These are phyloP conservation scores for Proliferodiscus dingleyae DNA, from an alignment of 2,329 filamentous ascomycete species.

Conservation along the genomic window DNA sequence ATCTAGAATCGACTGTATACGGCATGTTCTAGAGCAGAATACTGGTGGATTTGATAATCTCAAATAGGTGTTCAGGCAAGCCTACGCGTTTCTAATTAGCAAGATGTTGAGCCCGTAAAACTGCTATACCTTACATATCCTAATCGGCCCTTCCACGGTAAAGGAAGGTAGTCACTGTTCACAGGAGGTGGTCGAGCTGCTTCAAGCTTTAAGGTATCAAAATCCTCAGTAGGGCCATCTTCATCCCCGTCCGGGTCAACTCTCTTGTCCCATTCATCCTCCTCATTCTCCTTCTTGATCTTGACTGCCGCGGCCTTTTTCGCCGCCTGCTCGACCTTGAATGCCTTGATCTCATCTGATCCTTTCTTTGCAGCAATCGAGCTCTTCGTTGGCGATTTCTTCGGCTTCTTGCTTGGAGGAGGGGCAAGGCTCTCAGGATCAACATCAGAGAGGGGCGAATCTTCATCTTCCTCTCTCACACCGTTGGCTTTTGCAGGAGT, in stretches of 20 bases:
- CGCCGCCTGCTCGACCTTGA: slow-evolving; percentile 28
- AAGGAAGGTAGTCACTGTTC: slow-evolving; percentile 75
- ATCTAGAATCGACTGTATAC: slow-evolving; percentile 84
- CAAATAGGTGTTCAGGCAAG: slow-evolving; percentile 89
- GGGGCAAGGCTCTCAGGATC: slow-evolving; percentile 3
- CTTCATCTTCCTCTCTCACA: slow-evolving; percentile 16
- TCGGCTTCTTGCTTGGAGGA: slow-evolving; percentile 21
- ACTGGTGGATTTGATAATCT: slow-evolving; percentile 76
- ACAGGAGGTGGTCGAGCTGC: slow-evolving; percentile 58
- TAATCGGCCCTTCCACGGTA: slow-evolving; percentile 85
- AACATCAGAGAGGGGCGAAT: slow-evolving; percentile 20
- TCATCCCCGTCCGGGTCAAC: slow-evolving; percentile 28
- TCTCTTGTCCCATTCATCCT: slow-evolving; percentile 26
- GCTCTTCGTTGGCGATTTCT: slow-evolving; percentile 28
- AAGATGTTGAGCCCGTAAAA: neutral
- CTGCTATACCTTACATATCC: slow-evolving; percentile 64
- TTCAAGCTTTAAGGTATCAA: slow-evolving; percentile 27
- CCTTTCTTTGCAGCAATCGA: slow-evolving; percentile 30
- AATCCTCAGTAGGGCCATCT: slow-evolving; percentile 22
- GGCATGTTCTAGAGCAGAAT: slow-evolving; percentile 87
- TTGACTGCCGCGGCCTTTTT: slow-evolving; percentile 24
- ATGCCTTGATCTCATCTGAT: slow-evolving; percentile 30
- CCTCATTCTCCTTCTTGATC: slow-evolving; percentile 25
- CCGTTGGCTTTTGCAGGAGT: slow-evolving; percentile 11
- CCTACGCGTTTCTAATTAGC: slow-evolving; percentile 41